Percentiles rank a stretch among this genome's conserved stretches.
phyloP scores from a whole-genome alignment of 495 filamentous ascomycete genomes.

The Penicillium odoratum region DNA sequence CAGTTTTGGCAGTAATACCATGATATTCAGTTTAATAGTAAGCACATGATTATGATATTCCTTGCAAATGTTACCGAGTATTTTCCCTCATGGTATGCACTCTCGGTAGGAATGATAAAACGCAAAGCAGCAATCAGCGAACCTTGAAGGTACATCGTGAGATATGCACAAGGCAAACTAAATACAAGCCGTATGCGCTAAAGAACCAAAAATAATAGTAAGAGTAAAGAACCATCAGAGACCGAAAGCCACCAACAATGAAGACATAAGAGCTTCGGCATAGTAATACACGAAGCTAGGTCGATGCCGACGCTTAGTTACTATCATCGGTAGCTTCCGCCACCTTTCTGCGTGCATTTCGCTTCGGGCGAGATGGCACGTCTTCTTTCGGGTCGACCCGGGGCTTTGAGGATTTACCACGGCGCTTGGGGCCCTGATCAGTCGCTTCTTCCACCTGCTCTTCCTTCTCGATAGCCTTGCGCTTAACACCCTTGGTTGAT shows the following conservation, averaged over 20 bases:
- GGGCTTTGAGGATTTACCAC: slow-evolving; percentile 12
- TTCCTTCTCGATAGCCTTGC: slow-evolving; percentile 30
- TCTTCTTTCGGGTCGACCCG: slow-evolving; percentile 14
- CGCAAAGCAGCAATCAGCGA: neutral
- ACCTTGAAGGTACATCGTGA: neutral
- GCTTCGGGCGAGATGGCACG: neutral
- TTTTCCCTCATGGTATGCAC: neutral
- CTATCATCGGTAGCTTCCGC: neutral
- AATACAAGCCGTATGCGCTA: neutral
- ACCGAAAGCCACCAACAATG: neutral
- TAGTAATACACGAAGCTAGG: neutral
- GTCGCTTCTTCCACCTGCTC: slow-evolving; percentile 22
- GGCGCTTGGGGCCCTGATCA: slow-evolving; percentile 25
- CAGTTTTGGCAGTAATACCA: no score
- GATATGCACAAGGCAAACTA: neutral
- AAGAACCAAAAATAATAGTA: neutral
- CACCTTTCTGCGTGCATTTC: neutral
- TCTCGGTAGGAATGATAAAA: neutral
- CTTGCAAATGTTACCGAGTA: neutral
- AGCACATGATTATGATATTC: neutral
- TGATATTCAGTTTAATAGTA: neutral
- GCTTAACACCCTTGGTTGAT: slow-evolving; percentile 17
- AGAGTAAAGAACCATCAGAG: neutral
- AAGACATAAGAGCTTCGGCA: neutral
- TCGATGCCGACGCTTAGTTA: neutral